phyloP scores from a whole-genome alignment of 2,329 filamentous ascomycete genomes.

The Fusarium virguliforme region DNA sequence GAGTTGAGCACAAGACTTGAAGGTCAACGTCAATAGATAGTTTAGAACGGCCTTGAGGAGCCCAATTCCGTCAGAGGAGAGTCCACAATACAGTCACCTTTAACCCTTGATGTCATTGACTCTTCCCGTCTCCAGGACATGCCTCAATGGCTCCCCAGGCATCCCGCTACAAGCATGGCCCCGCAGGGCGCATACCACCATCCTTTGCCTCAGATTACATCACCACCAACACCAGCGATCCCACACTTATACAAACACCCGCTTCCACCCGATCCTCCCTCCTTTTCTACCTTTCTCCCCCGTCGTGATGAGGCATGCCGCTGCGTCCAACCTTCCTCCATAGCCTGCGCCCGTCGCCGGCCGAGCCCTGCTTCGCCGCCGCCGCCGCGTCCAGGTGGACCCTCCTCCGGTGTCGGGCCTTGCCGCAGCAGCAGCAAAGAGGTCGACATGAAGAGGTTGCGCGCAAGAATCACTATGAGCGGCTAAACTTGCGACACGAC shows the following conservation, averaged over 20 bases:
- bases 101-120: slow-evolving; percentile 16
- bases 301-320: slow-evolving; percentile 76
- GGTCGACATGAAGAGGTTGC: slow-evolving; percentile 41
- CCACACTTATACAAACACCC: slow-evolving; percentile 19
- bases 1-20: background rate
- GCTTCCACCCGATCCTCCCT: slow-evolving; percentile 4
- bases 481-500: slow-evolving; percentile 78
- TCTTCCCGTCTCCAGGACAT: background rate
- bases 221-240: slow-evolving; percentile 44
- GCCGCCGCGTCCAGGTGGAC: slow-evolving; percentile 22
- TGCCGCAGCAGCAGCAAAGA: slow-evolving; percentile 37
- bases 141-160: background rate
- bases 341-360: slow-evolving; percentile 43
- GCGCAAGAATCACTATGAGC: slow-evolving; percentile 82
- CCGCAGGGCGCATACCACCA: slow-evolving; percentile 38
- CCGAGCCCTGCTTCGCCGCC: slow-evolving; percentile 24
- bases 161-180: slow-evolving; percentile 45
- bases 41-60: background rate
- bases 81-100: background rate
- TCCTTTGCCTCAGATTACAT: slow-evolving; percentile 48
- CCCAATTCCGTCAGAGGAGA: background rate
- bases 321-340: slow-evolving; percentile 58
- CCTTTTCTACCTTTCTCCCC: background rate
- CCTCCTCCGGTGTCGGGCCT: slow-evolving; percentile 46
- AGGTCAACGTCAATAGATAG: background rate